Base-by-base conservation (phyloP, 2,329 filamentous ascomycete species). In the Trichoderma hamatum region DNA sequence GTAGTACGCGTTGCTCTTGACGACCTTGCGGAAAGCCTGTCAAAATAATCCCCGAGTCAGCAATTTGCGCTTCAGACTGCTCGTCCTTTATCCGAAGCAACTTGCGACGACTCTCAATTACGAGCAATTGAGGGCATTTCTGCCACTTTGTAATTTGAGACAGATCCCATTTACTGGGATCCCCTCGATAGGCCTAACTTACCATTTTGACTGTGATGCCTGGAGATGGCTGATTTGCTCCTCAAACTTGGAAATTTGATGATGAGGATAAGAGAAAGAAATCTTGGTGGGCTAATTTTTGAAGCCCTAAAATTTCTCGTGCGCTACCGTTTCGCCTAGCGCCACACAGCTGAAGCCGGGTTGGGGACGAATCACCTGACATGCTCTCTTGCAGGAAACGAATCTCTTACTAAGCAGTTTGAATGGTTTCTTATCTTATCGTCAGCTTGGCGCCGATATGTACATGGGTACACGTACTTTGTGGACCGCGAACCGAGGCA, bases 1-100 rank as follows among this genome's bases (percentile, higher is more conserved):
- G 90, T 92, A 97, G 93, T 98, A 99, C 82, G 96, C 92, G 85
- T 91, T 94, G 89, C 91, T 97, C 92, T 98, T 98, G 83, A 96
- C 89, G 83, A 91, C 84, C 90, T 98, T 98, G 89, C 92, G 89
- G 91, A 94, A 95, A 84, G 88, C 82, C 94, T 97, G 82, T 76
- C 75, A 81, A 72, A 79, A 82, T 79, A 82, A 84, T 84, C 86
- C 87, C 84, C 90, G 92, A 97, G 93, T 97, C 94, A 97, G 95
- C 95, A 97, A 97, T 97, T 97, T 90, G 89, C 94, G 94, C 94
- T 97, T 97, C 94, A 97, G 94, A 88, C 78, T 80, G 78, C 80
- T 81, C 80, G 73, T 79, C 82, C 83, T 84, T 84, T 75, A 75
- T 92, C 92, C 94, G 95, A 97, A 97, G 94, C 94, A 97, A 93